These are phyloP conservation scores for Daldinia decipiens DNA, from an alignment of 495 filamentous ascomycete species.

Conservation along the genomic window DNA sequence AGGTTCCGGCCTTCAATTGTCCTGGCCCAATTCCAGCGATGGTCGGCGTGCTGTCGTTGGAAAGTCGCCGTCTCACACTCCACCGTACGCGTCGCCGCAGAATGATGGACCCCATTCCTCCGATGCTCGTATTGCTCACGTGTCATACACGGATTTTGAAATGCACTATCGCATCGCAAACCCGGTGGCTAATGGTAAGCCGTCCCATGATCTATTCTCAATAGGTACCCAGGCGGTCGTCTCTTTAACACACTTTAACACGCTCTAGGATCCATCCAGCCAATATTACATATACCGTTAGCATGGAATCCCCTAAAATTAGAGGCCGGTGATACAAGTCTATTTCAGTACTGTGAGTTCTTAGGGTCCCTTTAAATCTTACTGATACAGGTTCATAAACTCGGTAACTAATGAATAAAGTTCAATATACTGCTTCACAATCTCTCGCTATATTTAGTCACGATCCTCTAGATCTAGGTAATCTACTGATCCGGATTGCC, in stretches of 20 bases:
- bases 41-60: background rate
- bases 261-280: background rate
- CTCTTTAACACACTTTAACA: background rate
- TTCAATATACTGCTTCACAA: no score
- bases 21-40: no score
- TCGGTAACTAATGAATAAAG: no score
- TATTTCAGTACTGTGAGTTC: background rate
- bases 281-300: background rate
- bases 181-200: background rate
- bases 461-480: no score
- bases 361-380: background rate
- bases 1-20: no score
- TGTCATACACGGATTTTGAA: background rate
- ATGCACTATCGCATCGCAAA: background rate
- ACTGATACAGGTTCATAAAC: background rate
- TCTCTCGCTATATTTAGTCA: no score
- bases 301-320: background rate
- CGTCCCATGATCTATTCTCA: background rate
- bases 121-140: background rate
- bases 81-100: background rate
- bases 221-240: no score
- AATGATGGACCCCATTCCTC: background rate
- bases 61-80: background rate
- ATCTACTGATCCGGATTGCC: no score
- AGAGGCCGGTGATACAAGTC: background rate